These are phyloP conservation scores for Millerozyma miso DNA, from an alignment of 805 yeast genomes.

Conservation along the genomic window DNA sequence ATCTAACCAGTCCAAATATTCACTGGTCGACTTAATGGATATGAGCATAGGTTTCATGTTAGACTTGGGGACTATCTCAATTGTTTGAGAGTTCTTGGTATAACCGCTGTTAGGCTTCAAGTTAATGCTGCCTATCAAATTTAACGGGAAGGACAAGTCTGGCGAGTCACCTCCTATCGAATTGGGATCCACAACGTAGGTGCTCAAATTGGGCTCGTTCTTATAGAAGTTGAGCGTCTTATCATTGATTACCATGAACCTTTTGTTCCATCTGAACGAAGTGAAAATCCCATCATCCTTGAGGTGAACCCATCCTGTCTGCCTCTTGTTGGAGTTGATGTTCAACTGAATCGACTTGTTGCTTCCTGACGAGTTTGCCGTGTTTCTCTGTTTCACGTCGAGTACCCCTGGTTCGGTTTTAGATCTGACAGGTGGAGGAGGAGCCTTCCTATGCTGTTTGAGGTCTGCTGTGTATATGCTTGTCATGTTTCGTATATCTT, in stretches of 20 bases:
- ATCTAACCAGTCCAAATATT: slow-evolving; percentile 86
- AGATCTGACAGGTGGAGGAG: slow-evolving; percentile 35
- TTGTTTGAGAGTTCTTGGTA: slow-evolving; percentile 49
- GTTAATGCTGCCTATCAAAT: slow-evolving; percentile 38
- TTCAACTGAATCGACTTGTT: slow-evolving; percentile 11
- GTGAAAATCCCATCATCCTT: slow-evolving; percentile 85
- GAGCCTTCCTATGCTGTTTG: slow-evolving; percentile 40
- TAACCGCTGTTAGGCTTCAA: slow-evolving; percentile 55
- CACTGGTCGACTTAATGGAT: slow-evolving; percentile 72
- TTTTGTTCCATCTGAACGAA: slow-evolving; percentile 88
- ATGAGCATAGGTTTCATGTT: slow-evolving; percentile 62
- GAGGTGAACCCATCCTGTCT: slow-evolving; percentile 83
- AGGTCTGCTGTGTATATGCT: slow-evolving; percentile 39
- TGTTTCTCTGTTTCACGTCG: not conserved
- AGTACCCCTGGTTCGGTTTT: not conserved
- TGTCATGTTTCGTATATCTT: slow-evolving; percentile 20
- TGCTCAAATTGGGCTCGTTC: slow-evolving; percentile 42
- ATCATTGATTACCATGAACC: slow-evolving; percentile 75
- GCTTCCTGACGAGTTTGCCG: not conserved
- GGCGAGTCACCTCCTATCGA: slow-evolving; percentile 14
- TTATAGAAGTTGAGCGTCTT: slow-evolving; percentile 72
- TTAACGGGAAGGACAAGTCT: slow-evolving; percentile 37
- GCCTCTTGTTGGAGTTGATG: slow-evolving; percentile 27
- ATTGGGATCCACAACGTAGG: slow-evolving; percentile 37
- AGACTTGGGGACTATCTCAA: slow-evolving; percentile 65